Evolutionary conservation across 2,329 filamentous ascomycete species (phyloP).

Genomic region (Penicillium sp.): DNA sequence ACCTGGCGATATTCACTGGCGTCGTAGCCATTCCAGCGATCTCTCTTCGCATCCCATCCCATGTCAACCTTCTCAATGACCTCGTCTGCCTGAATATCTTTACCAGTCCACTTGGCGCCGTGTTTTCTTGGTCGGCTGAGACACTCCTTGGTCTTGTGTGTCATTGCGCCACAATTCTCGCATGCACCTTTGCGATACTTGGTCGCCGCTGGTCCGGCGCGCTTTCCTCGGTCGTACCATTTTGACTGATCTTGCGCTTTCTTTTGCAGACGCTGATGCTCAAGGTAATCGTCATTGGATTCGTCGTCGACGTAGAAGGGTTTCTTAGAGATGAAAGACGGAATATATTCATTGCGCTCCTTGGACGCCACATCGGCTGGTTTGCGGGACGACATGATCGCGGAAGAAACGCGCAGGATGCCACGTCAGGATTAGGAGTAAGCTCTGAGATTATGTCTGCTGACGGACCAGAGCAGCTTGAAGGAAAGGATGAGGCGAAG

Average conservation of each 20-base stretch:
- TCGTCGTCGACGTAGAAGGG: constrained; percentile 90
- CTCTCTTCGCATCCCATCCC: constrained; percentile 95
- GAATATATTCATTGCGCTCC: constrained; percentile 98
- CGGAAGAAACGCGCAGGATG: background rate
- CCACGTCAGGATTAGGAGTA: background rate
- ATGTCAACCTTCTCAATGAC: constrained; percentile 80
- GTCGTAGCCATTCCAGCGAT: constrained; percentile 99
- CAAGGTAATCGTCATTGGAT: constrained; percentile 81
- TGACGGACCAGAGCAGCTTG: background rate
- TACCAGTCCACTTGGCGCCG: constrained; percentile 89
- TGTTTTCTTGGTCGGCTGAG: constrained; percentile 83
- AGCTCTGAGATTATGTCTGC: background rate
- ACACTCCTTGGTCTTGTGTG: constrained; percentile 93
- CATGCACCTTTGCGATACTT: constrained; percentile 98
- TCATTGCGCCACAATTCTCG: constrained; percentile 97
- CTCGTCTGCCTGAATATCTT: constrained; percentile 92
- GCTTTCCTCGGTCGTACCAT: constrained; percentile 93
- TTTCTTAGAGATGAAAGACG: constrained; percentile 95
- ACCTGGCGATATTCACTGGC: constrained; percentile 80
- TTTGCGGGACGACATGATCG: constrained; percentile 47
- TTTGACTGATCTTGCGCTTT: constrained; percentile 68
- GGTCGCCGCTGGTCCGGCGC: constrained; percentile 81
- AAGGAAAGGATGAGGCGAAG: background rate
- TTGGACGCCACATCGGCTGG: constrained; percentile 62
- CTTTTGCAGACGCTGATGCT: constrained; percentile 87